phyloP scores from a whole-genome alignment of 2,329 filamentous ascomycete species.

The Colletotrichum sp. region DNA sequence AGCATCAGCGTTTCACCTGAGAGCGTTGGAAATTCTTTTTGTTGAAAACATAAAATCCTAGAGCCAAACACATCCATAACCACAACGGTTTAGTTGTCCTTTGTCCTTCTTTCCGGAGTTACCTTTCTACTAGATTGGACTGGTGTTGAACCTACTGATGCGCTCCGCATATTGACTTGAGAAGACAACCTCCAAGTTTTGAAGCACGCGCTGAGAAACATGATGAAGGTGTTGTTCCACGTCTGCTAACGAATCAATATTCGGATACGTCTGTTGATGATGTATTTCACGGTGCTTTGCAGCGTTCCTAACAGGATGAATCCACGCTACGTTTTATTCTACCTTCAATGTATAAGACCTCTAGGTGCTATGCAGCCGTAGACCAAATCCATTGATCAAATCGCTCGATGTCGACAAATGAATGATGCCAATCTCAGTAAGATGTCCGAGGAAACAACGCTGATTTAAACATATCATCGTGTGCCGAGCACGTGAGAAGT shows the following conservation, averaged over 20 bases:
- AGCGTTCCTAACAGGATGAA: rapidly evolving
- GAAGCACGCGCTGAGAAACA: neutral
- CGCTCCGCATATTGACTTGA: neutral
- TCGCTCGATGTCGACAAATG: neutral
- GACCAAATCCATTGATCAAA: no score
- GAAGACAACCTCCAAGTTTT: neutral
- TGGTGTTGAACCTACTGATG: no score
- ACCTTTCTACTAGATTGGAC: no score
- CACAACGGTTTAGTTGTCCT: no score
- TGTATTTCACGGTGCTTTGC: neutral
- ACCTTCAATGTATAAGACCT: neutral
- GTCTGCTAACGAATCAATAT: neutral
- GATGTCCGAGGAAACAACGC: neutral
- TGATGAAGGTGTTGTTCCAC: neutral
- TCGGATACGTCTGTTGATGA: neutral
- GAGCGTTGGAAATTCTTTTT: neutral
- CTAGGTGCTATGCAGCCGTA: no score
- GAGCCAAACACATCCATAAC: no score
- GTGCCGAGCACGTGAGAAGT: neutral
- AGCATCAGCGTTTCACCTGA: neutral
- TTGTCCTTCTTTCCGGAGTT: no score
- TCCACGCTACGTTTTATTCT: neutral
- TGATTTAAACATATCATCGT: rapidly evolving
- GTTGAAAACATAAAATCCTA: no score
- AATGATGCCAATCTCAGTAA: neutral